phyloP scores from a whole-genome alignment of 2,329 filamentous ascomycete species.

The Cercospora berteroae region DNA sequence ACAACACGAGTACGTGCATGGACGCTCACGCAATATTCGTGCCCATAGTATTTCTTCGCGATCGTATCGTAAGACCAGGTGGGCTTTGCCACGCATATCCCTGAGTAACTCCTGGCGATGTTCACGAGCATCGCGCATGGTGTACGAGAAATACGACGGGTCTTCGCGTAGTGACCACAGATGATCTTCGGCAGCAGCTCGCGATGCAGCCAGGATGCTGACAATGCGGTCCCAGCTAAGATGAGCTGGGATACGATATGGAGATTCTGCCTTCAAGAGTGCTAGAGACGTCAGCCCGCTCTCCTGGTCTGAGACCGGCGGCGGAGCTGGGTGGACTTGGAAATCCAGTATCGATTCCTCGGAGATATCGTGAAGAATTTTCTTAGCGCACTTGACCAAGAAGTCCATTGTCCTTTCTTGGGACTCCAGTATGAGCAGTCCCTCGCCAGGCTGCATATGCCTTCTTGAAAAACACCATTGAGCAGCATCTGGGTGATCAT shows the following conservation, averaged over 20 bases:
- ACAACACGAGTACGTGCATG: too few species aligned
- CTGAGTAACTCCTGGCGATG: slow-evolving; percentile 11
- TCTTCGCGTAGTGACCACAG: slow-evolving; percentile 18
- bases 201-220: slow-evolving; percentile 10
- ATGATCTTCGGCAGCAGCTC: slow-evolving; percentile 11
- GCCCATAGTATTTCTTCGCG: slow-evolving; percentile 12
- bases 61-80: not conserved
- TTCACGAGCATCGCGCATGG: slow-evolving; percentile 5
- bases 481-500: slow-evolving; percentile 12
- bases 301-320: slow-evolving; percentile 1
- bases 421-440: slow-evolving; percentile 13
- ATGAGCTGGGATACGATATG: slow-evolving; percentile 9
- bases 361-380: slow-evolving; percentile 14
- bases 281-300: slow-evolving; percentile 4
- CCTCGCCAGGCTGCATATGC: slow-evolving; percentile 11
- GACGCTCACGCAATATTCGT: not conserved
- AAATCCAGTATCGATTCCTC: not conserved
- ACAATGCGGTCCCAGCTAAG: slow-evolving; percentile 12
- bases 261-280: slow-evolving; percentile 4
- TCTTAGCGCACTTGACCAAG: not conserved
- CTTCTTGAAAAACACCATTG: slow-evolving; percentile 4
- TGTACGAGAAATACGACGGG: slow-evolving; percentile 13
- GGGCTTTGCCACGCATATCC: not conserved
- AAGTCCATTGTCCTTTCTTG: slow-evolving; percentile 8
- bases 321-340: not conserved